phyloP scores from a whole-genome alignment of 305 asterid genomes.

The Ilex paraguariensis region DNA sequence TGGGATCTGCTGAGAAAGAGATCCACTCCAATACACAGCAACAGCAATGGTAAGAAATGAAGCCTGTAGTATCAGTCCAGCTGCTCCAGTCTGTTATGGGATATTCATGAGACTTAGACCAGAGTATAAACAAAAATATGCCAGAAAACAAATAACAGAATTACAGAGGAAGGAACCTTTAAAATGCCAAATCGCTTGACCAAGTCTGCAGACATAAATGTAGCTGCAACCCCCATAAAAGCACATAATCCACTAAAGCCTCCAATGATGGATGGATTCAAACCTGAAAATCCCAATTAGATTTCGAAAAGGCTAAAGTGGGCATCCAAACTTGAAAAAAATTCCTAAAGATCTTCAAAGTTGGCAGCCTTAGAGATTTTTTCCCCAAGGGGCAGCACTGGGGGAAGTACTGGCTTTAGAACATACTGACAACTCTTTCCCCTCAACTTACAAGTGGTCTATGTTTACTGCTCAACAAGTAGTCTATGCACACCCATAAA shows the following conservation, averaged over 20 bases:
- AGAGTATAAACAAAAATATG: neutral
- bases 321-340: no score
- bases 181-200: slow-evolving; percentile 71
- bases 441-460: no score
- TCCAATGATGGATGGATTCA: slow-evolving; percentile 85
- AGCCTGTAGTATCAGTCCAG: slow-evolving; percentile 85
- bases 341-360: neutral
- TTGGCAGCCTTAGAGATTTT: no score
- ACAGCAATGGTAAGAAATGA: slow-evolving; percentile 76
- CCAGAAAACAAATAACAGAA: neutral
- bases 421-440: no score
- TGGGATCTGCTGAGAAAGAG: slow-evolving; percentile 60
- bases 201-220: slow-evolving; percentile 79
- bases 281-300: slow-evolving; percentile 43
- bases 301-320: neutral
- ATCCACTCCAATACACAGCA: slow-evolving; percentile 77
- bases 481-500: slow-evolving; percentile 47
- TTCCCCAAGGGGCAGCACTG: no score
- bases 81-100: slow-evolving; percentile 86
- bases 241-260: slow-evolving; percentile 91
- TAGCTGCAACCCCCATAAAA: slow-evolving; percentile 89
- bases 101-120: neutral
- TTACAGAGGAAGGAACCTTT: slow-evolving; percentile 40
- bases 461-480: no score
- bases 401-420: no score